These are phyloP conservation scores for Tuber brumale DNA, from an alignment of 495 filamentous ascomycete species.

Conservation along the genomic window DNA sequence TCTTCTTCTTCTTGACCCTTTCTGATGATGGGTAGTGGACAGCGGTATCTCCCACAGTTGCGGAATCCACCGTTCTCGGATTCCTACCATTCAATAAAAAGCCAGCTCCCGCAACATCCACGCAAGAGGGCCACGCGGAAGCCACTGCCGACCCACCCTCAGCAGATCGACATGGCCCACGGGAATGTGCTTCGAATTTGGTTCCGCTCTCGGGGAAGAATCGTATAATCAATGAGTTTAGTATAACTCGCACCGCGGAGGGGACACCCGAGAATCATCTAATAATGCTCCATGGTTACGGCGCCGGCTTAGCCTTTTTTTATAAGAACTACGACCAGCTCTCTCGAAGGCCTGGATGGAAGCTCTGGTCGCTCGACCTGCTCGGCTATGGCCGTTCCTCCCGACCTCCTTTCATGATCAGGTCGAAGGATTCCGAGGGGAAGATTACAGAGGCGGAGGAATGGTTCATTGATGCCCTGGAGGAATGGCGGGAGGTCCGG, in stretches of 20 bases:
- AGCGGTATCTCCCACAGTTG: constrained; percentile 67
- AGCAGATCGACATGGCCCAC: constrained; percentile 74
- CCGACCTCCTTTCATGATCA: constrained; percentile 73
- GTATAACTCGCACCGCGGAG: constrained; percentile 75
- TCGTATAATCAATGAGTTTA: constrained; percentile 86
- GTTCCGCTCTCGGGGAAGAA: constrained; percentile 78
- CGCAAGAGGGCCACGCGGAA: constrained; percentile 44
- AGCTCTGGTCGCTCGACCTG: constrained; percentile 83
- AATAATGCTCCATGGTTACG: constrained; percentile 97
- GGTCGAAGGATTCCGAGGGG: constrained; percentile 68
- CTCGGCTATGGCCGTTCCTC: constrained; percentile 90
- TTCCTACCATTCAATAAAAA: constrained; percentile 78
- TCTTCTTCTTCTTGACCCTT: not conserved
- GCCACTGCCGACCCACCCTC: constrained; percentile 50
- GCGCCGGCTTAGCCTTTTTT: constrained; percentile 91
- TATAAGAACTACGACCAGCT: constrained; percentile 94
- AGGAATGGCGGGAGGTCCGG: constrained; percentile 85
- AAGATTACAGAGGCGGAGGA: constrained; percentile 87
- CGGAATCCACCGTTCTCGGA: constrained; percentile 84
- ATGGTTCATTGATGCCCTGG: constrained; percentile 93
- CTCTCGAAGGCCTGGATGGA: constrained; percentile 71
- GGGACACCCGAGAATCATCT: constrained; percentile 66
- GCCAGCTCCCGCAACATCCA: constrained; percentile 50
- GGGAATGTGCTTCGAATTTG: constrained; percentile 78
- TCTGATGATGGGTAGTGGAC: constrained; percentile 59